These are phyloP conservation scores for Naganishia liquefaciens DNA, from an alignment of 1,284 basidiomycete genomes.

Conservation along the genomic window DNA sequence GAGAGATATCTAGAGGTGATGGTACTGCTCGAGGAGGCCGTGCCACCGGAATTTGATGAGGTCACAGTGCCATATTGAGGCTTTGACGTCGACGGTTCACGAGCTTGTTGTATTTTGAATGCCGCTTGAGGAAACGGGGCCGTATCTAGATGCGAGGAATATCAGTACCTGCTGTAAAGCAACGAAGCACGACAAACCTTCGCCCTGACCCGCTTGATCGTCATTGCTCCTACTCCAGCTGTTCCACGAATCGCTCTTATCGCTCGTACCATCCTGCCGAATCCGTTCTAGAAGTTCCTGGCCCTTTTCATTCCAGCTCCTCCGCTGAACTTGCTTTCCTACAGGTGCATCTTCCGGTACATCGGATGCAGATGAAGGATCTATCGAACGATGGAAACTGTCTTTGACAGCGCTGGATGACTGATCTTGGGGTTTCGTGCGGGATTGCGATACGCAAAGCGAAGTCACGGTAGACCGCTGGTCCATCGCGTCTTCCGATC, in stretches of 20 bases:
- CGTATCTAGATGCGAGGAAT: too few species aligned
- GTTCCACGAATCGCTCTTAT: constrained; percentile 27
- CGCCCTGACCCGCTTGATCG: too few species aligned
- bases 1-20: constrained; percentile 32
- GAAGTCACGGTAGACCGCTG: constrained; percentile 2
- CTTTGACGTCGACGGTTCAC: not conserved
- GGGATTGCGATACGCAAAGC: constrained; percentile 4
- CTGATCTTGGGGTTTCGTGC: constrained; percentile 53
- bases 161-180: too few species aligned
- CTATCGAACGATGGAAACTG: constrained; percentile 15
- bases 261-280: constrained; percentile 10
- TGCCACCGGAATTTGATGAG: constrained; percentile 28
- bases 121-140: too few species aligned
- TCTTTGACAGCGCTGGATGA: constrained; percentile 2
- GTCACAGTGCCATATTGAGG: constrained; percentile 27
- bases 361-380: constrained; percentile 15
- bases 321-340: not conserved
- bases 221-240: constrained; percentile 22
- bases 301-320: constrained; percentile 32
- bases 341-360: not conserved
- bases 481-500: constrained; percentile 21
- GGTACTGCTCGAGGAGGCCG: constrained; percentile 30
- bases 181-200: too few species aligned
- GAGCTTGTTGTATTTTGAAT: not conserved
- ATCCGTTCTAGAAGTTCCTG: constrained; percentile 30